These are phyloP conservation scores for Rhizomucor pusillus DNA, from an alignment of 371 early-diverging fungal genomes.

Conservation along the genomic window DNA sequence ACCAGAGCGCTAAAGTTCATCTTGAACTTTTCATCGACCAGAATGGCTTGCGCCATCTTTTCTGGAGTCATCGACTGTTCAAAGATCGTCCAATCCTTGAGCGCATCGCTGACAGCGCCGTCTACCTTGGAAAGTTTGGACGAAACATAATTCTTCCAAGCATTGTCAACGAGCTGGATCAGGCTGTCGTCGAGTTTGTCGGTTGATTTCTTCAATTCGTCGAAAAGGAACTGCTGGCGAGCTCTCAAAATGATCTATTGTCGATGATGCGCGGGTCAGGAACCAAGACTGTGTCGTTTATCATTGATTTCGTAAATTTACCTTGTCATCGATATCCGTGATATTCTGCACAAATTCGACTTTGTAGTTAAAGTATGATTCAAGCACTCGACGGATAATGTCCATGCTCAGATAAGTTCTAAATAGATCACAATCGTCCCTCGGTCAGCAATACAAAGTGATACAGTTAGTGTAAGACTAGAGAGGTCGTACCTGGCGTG, in stretches of 20 bases:
- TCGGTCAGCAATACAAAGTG: neutral
- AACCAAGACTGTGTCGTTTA: neutral
- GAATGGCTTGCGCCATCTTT: constrained; percentile 42
- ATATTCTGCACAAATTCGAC: constrained; percentile 98
- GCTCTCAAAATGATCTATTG: constrained; percentile 85
- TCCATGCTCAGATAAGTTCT: constrained; percentile 96
- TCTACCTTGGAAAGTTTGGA: constrained; percentile 55
- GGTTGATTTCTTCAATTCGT: constrained; percentile 51
- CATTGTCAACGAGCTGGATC: constrained; percentile 55
- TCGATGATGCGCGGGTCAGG: too few relatives aligned
- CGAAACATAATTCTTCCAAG: constrained; percentile 62
- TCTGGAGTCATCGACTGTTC: constrained; percentile 52
- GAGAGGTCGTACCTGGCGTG: constrained; percentile 90
- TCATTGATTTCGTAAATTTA: constrained; percentile 12
- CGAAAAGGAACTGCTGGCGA: constrained; percentile 83
- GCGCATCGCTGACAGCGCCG: constrained; percentile 29
- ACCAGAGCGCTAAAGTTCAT: constrained; percentile 71
- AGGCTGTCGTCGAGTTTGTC: constrained; percentile 32
- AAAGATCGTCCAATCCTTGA: constrained; percentile 56
- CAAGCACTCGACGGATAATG: constrained; percentile 93
- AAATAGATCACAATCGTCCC: neutral
- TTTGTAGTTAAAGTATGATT: constrained; percentile 96
- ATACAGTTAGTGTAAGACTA: too few relatives aligned
- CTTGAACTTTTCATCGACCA: constrained; percentile 69
- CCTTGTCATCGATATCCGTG: constrained; percentile 99